phyloP scores from a whole-genome alignment of 371 early-diverging fungal genomes.

The Entomophthora muscae region DNA sequence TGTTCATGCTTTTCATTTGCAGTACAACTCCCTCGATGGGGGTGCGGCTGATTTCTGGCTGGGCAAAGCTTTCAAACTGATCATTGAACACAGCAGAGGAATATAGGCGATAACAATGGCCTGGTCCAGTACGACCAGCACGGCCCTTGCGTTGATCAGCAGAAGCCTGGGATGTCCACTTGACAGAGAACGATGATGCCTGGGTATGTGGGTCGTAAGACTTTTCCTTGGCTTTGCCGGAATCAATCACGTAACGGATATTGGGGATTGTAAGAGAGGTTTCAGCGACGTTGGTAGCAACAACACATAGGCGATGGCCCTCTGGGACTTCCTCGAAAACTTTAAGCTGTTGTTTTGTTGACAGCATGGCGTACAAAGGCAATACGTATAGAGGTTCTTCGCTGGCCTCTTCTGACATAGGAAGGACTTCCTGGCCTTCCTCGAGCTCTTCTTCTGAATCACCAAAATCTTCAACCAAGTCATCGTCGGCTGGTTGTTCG shows the following conservation, averaged over 20 bases:
- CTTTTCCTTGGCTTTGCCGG: slow-evolving; percentile 88
- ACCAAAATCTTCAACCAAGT: slow-evolving; percentile 31
- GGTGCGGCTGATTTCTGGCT: slow-evolving; percentile 87
- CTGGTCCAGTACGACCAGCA: slow-evolving; percentile 94
- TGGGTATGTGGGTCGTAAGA: slow-evolving; percentile 61
- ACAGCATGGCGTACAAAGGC: slow-evolving; percentile 82
- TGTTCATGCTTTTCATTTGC: slow-evolving; percentile 90
- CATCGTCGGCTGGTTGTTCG: slow-evolving; percentile 18
- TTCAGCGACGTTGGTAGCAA: slow-evolving; percentile 99
- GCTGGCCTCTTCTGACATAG: slow-evolving; percentile 7
- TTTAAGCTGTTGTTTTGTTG: slow-evolving; percentile 71
- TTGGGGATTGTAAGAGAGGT: slow-evolving; percentile 97
- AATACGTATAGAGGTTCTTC: slow-evolving; percentile 54
- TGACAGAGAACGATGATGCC: slow-evolving; percentile 72
- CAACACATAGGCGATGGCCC: slow-evolving; percentile 81
- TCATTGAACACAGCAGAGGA: slow-evolving; percentile 86
- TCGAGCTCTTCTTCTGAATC: slow-evolving; percentile 17
- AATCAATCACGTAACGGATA: slow-evolving; percentile 95
- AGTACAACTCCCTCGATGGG: slow-evolving; percentile 91
- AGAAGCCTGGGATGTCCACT: slow-evolving; percentile 88
- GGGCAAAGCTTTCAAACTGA: slow-evolving; percentile 68
- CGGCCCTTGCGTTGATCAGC: slow-evolving; percentile 92
- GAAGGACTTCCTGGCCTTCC: slow-evolving; percentile 12
- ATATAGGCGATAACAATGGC: slow-evolving; percentile 95
- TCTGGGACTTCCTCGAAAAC: slow-evolving; percentile 79